A percentile compares a stretch with the other conserved stretches of the same genome.
Conservation (phyloP, 768 basidiomycete genomes). For the Leccinum aurantiacum region DNA sequence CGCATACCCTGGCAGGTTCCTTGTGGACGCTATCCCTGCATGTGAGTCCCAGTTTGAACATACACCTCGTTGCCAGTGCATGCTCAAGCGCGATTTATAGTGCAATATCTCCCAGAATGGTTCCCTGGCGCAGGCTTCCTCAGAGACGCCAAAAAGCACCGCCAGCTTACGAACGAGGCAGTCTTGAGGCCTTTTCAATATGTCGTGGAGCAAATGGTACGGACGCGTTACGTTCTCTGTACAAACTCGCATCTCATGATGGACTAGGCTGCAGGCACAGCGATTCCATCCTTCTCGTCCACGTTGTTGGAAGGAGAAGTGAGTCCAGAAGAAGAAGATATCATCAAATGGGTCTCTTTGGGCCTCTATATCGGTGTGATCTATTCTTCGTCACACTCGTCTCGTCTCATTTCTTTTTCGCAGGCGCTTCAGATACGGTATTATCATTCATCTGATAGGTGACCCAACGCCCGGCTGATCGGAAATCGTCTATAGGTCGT, state of each 20-base stretch:
- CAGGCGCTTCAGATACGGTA: background rate
- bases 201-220: constrained; percentile 48
- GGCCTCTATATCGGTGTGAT: constrained; percentile 10
- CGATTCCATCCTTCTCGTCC: constrained; percentile 21
- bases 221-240: background rate
- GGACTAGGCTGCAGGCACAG: constrained; percentile 17
- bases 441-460: background rate
- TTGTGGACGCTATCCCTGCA: constrained; percentile 25
- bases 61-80: background rate
- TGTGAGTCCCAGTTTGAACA: constrained; percentile 6
- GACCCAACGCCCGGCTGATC: background rate
- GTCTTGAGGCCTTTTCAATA: constrained; percentile 45
- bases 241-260: background rate
- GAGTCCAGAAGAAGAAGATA: constrained; percentile 17
- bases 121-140: constrained; percentile 38
- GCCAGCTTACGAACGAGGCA: constrained; percentile 34
- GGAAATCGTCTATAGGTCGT: constrained; percentile 4
- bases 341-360: constrained; percentile 22
- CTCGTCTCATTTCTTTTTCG: background rate
- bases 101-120: constrained; percentile 35
- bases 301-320: constrained; percentile 12
- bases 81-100: constrained; percentile 13
- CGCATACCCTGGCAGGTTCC: constrained; percentile 9
- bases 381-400: background rate
- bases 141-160: constrained; percentile 28